phyloP scores from a whole-genome alignment of 805 yeast genomes.

The Spencermartinsiella europaea region DNA sequence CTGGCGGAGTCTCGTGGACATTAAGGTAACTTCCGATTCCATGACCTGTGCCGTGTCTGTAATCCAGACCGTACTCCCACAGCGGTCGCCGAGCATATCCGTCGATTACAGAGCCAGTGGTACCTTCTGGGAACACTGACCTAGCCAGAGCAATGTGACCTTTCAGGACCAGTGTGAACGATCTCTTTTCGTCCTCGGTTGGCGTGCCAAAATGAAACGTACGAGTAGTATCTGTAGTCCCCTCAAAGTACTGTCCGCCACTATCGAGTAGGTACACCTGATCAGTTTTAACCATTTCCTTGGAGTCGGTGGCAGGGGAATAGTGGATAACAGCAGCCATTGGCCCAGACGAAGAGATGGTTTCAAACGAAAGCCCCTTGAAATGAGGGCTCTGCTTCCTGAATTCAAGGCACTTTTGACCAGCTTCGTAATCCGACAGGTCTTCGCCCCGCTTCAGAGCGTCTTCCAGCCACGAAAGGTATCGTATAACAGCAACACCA shows the following conservation, averaged over 20 bases:
- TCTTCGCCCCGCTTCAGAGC: slow-evolving; percentile 39
- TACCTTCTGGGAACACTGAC: slow-evolving; percentile 70
- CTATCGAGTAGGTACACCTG: slow-evolving; percentile 77
- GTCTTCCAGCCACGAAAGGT: slow-evolving; percentile 77
- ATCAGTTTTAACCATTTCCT: slow-evolving; percentile 56
- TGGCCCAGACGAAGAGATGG: slow-evolving; percentile 70
- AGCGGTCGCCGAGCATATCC: slow-evolving; percentile 75
- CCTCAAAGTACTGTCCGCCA: slow-evolving; percentile 89
- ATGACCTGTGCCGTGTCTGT: slow-evolving; percentile 94
- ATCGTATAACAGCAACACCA: slow-evolving; percentile 68
- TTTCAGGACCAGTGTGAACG: slow-evolving; percentile 81
- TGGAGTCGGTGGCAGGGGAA: slow-evolving; percentile 51
- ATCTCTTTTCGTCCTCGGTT: slow-evolving; percentile 49
- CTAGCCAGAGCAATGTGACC: slow-evolving; percentile 86
- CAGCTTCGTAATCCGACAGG: slow-evolving; percentile 57
- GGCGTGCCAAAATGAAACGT: slow-evolving; percentile 68
- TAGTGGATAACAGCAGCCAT: slow-evolving; percentile 78
- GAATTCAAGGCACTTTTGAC: slow-evolving; percentile 45
- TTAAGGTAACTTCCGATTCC: slow-evolving; percentile 90
- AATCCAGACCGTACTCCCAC: slow-evolving; percentile 79
- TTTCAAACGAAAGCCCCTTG: slow-evolving; percentile 62
- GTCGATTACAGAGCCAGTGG: slow-evolving; percentile 74
- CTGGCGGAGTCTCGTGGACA: slow-evolving; percentile 94
- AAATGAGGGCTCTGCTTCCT: slow-evolving; percentile 35
- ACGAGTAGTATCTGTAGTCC: slow-evolving; percentile 95